Conservation (phyloP, 345 rosid genomes). For the Rhizophora mangle region DNA sequence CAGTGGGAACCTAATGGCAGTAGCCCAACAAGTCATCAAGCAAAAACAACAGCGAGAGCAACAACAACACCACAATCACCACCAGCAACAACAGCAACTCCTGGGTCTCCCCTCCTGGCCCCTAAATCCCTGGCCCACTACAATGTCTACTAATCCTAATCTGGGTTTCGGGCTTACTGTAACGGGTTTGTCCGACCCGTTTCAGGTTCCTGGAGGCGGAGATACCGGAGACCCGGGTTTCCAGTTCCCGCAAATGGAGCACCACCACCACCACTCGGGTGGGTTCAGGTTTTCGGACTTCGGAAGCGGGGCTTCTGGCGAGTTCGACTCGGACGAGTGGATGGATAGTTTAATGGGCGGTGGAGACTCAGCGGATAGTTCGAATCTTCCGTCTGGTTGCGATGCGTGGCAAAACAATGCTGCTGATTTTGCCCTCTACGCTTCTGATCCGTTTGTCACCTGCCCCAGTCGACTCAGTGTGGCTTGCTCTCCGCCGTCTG, state of each 20-base stretch:
- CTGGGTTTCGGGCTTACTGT: constrained; percentile 41
- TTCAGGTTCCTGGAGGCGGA: constrained; percentile 37
- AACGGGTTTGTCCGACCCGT: constrained; percentile 62
- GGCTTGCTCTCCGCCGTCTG: constrained; percentile 52
- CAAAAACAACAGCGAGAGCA: constrained; percentile 87
- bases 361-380: constrained; percentile 64
- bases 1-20: constrained; percentile 93
- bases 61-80: constrained; percentile 26
- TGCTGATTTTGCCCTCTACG: constrained; percentile 55
- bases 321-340: constrained; percentile 93
- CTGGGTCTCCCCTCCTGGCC: constrained; percentile 44
- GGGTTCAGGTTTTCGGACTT: constrained; percentile 65
- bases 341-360: constrained; percentile 74
- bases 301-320: constrained; percentile 43
- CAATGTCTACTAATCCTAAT: constrained; percentile 17
- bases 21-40: constrained; percentile 92
- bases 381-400: constrained; percentile 54
- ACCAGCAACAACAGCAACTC: constrained; percentile 47
- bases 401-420: constrained; percentile 64
- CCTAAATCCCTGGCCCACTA: constrained; percentile 46
- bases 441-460: constrained; percentile 53
- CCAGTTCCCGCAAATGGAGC: constrained; percentile 60
- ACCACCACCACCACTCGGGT: constrained; percentile 26
- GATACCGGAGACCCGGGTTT: constrained; percentile 51
- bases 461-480: constrained; percentile 54